phyloP scores from a whole-genome alignment of 2,329 filamentous ascomycete genomes.

The Fusarium sacchari region DNA sequence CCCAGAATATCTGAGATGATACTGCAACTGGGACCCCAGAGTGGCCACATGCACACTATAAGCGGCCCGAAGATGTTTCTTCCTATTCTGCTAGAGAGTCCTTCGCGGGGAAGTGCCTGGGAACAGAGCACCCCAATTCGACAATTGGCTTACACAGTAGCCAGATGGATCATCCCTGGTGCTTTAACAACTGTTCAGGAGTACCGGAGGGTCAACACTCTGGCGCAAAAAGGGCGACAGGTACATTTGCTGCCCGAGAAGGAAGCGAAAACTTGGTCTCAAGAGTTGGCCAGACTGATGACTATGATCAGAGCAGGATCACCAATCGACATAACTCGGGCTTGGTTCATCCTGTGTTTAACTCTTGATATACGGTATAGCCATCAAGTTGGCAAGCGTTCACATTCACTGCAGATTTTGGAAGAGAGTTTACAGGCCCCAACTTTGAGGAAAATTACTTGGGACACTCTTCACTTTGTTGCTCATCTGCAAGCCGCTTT shows the following conservation, averaged over 20 bases:
- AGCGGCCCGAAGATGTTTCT: conserved; percentile 65
- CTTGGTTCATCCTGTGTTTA: conserved; percentile 45
- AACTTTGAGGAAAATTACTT: conserved; percentile 46
- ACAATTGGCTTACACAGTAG: conserved; percentile 64
- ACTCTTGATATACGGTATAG: conserved; percentile 45
- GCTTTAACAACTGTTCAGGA: conserved; percentile 45
- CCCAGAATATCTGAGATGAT: conserved; percentile 54
- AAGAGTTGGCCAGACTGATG: conserved; percentile 38
- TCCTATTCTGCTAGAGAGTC: conserved; percentile 69
- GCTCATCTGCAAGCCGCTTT: conserved; percentile 69
- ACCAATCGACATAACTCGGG: background rate
- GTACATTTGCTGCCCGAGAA: conserved; percentile 27
- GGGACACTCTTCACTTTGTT: conserved; percentile 69
- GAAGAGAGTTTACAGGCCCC: conserved; percentile 10
- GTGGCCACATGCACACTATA: conserved; percentile 31
- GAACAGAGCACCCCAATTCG: conserved; percentile 61
- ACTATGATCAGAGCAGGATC: conserved; percentile 6
- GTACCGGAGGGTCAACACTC: conserved; percentile 50
- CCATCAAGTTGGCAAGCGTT: conserved; percentile 42
- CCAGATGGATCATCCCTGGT: conserved; percentile 43
- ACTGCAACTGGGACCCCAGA: conserved; percentile 43
- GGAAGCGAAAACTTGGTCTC: conserved; percentile 8
- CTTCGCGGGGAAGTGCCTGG: conserved; percentile 66
- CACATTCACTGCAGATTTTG: conserved; percentile 39
- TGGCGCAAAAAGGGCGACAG: conserved; percentile 44